phyloP scores from a whole-genome alignment of 192 early-diverging fungal genomes.

The Coemansia guatemalensis region DNA sequence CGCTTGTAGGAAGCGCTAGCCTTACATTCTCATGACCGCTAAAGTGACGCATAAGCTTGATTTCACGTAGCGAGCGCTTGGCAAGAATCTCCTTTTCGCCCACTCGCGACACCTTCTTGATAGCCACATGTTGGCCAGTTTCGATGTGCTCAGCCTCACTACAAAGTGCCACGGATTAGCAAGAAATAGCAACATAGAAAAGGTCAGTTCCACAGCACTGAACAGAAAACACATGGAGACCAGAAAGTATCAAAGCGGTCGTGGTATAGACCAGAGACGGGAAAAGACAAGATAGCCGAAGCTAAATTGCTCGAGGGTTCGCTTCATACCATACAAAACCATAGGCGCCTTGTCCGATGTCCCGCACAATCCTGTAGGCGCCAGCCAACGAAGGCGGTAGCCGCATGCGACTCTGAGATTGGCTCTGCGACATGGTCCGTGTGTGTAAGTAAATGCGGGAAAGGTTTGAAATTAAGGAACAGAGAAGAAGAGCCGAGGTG shows the following conservation, averaged over 20 bases:
- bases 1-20: neutral
- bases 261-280: neutral
- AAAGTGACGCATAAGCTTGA: constrained; percentile 90
- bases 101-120: constrained; percentile 86
- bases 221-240: too few relatives aligned
- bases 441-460: neutral
- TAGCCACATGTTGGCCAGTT: constrained; percentile 83
- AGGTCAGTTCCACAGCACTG: too few relatives aligned
- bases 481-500: neutral
- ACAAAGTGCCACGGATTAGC: neutral
- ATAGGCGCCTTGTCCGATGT: constrained; percentile 89
- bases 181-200: too few relatives aligned
- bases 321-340: constrained; percentile 74
- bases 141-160: constrained; percentile 84
- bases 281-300: neutral
- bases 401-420: constrained; percentile 47
- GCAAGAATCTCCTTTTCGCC: constrained; percentile 85
- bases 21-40: constrained; percentile 89
- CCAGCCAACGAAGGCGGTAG: constrained; percentile 59
- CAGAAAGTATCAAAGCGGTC: neutral
- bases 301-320: neutral
- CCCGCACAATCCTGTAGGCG: constrained; percentile 71
- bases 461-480: neutral
- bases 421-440: constrained; percentile 33
- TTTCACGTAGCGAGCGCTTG: constrained; percentile 86